Evolutionary conservation across 768 basidiomycete genomes (phyloP).

Genomic region (Xerocomellus intermedius): DNA sequence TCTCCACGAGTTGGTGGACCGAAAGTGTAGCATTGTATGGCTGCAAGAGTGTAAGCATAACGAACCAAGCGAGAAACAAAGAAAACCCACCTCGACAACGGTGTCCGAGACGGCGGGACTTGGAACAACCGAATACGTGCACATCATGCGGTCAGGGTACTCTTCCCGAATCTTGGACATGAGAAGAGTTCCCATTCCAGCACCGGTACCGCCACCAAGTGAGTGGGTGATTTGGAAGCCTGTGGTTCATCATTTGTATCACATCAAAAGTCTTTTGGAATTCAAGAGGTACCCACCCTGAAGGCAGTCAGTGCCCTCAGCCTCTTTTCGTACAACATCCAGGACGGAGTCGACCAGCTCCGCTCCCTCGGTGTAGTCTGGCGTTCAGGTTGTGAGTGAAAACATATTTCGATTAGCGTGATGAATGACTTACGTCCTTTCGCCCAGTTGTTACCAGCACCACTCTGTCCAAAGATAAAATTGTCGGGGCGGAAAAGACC

Average conservation of each 20-base stretch:
- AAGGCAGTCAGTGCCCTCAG: conserved; percentile 94
- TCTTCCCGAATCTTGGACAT: conserved; percentile 99
- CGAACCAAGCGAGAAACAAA: background rate
- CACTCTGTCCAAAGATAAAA: conserved; percentile 97
- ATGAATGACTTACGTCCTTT: conserved; percentile 83
- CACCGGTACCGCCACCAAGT: conserved; percentile 98
- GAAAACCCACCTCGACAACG: conserved; percentile 77
- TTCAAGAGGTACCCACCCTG: conserved; percentile 66
- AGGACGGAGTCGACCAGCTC: conserved; percentile 98
- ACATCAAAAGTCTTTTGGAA: background rate
- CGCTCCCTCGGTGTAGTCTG: conserved; percentile 91
- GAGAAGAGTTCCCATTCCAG: conserved; percentile 98
- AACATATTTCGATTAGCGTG: accelerated
- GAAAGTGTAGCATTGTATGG: conserved; percentile 99
- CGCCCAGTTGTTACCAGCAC: conserved; percentile 99
- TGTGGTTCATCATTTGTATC: conserved; percentile 29
- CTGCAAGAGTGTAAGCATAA: conserved; percentile 36
- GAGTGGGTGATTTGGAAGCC: conserved; percentile 99
- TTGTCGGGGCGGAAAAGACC: conserved; percentile 96
- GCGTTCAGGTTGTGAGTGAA: background rate
- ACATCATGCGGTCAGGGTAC: conserved; percentile 99
- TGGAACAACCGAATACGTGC: conserved; percentile 98
- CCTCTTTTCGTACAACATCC: conserved; percentile 98
- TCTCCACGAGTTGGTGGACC: conserved; percentile 98
- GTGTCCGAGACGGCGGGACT: conserved; percentile 98